These are phyloP conservation scores for Haberlea rhodopensis DNA, from an alignment of 257 asterid species.

Conservation along the genomic window DNA sequence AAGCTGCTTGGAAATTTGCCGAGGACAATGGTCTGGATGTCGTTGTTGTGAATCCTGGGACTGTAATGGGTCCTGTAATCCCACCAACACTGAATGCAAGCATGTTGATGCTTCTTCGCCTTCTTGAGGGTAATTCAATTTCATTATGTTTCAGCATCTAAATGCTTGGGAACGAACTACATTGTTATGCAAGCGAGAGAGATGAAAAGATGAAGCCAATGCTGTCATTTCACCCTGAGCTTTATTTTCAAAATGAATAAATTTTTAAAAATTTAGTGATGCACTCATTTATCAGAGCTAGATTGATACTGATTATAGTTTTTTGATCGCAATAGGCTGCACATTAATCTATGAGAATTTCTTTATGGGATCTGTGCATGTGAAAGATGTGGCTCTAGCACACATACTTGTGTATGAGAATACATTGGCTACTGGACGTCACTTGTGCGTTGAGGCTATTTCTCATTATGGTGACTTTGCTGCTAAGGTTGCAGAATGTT, in stretches of 20 bases:
- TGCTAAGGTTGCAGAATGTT: constrained; percentile 70
- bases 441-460: constrained; percentile 72
- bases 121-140: constrained; percentile 66
- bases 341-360: too few species aligned
- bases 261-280: neutral
- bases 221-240: neutral
- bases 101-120: constrained; percentile 73
- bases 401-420: constrained; percentile 75
- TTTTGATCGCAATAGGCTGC: too few species aligned
- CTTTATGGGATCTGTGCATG: constrained; percentile 76
- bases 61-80: constrained; percentile 71
- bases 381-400: constrained; percentile 81
- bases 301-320: too few species aligned
- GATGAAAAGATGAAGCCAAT: neutral
- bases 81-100: constrained; percentile 73
- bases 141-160: too few species aligned
- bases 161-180: too few species aligned
- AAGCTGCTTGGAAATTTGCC: constrained; percentile 90
- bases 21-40: constrained; percentile 67
- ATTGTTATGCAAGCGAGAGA: too few species aligned
- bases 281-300: constrained; percentile 7
- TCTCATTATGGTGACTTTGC: constrained; percentile 75
- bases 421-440: constrained; percentile 71
- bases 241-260: neutral
- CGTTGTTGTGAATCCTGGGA: constrained; percentile 86